Evolutionary conservation across 352 stramenopile species (phyloP).

Genomic region (Pythium myriotylum): DNA sequence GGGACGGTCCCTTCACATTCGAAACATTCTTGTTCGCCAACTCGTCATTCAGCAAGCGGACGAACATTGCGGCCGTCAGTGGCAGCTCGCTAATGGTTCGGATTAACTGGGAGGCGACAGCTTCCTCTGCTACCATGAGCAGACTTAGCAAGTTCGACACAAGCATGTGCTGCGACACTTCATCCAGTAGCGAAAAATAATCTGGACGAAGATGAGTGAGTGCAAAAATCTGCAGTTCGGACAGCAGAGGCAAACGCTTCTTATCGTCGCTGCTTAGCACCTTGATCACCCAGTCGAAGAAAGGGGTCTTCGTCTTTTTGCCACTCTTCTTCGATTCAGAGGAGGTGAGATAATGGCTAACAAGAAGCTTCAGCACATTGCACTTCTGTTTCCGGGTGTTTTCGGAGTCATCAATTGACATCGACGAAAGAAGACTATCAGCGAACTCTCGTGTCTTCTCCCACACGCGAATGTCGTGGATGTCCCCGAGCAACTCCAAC

Average conservation of each 20-base stretch:
- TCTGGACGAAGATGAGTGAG: slow-evolving; percentile 40
- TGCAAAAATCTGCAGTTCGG: slow-evolving; percentile 44
- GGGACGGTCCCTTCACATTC: slow-evolving; percentile 14
- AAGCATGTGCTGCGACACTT: slow-evolving; percentile 48
- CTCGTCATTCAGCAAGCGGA: slow-evolving; percentile 52
- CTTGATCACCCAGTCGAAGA: slow-evolving; percentile 52
- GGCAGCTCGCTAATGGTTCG: slow-evolving; percentile 53
- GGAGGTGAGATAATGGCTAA: slow-evolving; percentile 58
- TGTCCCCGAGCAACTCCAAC: slow-evolving; percentile 58
- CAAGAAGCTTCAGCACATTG: slow-evolving; percentile 46
- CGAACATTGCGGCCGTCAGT: slow-evolving; percentile 56
- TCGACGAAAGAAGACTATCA: slow-evolving; percentile 26
- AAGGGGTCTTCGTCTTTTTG: slow-evolving; percentile 48
- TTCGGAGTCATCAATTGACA: slow-evolving; percentile 16
- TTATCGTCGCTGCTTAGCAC: slow-evolving; percentile 50
- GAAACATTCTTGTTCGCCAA: slow-evolving; percentile 28
- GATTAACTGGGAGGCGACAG: slow-evolving; percentile 60
- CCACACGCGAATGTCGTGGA: slow-evolving; percentile 60
- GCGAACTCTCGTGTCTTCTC: slow-evolving; percentile 67
- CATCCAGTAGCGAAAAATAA: slow-evolving; percentile 56
- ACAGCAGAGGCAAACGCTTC: slow-evolving; percentile 33
- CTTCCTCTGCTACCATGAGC: slow-evolving; percentile 63
- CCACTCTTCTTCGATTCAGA: slow-evolving; percentile 32
- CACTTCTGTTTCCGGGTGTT: slow-evolving; percentile 17
- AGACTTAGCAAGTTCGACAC: slow-evolving; percentile 53